These are phyloP conservation scores for Paraconiothyrium brasiliense DNA, from an alignment of 2,329 filamentous ascomycete species.

Conservation along the genomic window DNA sequence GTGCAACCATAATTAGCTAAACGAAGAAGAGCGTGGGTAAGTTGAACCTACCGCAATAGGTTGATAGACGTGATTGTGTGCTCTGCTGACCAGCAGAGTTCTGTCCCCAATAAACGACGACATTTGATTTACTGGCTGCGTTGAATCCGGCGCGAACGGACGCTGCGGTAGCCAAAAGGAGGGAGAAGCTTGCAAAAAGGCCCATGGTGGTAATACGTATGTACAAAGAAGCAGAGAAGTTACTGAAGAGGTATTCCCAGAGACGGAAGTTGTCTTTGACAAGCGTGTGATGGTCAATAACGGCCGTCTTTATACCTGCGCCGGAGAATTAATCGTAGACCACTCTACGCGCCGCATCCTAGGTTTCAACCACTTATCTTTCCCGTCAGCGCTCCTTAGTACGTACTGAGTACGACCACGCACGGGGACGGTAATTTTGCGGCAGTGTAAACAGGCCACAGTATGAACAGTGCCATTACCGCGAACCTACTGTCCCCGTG, in stretches of 20 bases:
- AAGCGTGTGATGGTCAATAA: neutral
- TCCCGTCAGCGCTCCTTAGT: neutral
- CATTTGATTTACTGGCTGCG: conserved; percentile 52
- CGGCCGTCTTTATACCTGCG: conserved; percentile 7
- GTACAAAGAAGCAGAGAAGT: conserved; percentile 10
- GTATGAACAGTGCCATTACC: no score
- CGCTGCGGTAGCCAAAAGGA: conserved; percentile 3
- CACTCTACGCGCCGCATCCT: conserved; percentile 1
- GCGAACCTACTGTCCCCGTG: no score
- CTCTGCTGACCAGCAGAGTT: conserved; percentile 29
- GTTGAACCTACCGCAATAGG: conserved; percentile 25
- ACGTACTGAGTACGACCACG: no score
- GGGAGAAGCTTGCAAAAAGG: conserved; percentile 12
- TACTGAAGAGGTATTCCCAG: neutral
- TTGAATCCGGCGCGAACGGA: conserved; percentile 31
- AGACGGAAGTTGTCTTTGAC: neutral
- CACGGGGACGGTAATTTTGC: no score
- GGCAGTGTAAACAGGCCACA: no score
- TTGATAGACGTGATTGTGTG: conserved; percentile 26
- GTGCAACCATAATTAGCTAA: conserved; percentile 62
- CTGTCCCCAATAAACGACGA: conserved; percentile 74
- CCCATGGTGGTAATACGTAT: conserved; percentile 19
- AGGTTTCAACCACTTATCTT: neutral
- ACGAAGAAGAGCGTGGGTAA: neutral
- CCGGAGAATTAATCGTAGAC: neutral